Percentiles rank a stretch among this genome's conserved stretches.
Evolutionary conservation across 352 stramenopile genomes (phyloP).

Genomic region (Globisporangium lucens): DNA sequence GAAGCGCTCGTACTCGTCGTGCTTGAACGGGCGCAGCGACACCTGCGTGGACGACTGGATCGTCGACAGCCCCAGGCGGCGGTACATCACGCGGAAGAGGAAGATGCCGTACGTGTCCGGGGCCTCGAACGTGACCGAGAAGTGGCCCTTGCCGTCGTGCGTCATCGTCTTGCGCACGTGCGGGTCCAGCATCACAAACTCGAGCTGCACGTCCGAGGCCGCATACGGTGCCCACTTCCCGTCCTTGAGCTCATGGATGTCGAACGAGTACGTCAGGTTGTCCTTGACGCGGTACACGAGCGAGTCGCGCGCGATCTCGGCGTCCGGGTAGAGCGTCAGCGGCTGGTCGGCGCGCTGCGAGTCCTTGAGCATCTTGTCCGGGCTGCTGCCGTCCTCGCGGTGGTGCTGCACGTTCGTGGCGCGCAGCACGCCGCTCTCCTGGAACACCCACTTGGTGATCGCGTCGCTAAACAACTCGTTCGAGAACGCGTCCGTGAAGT

Average conservation of each 20-base stretch:
- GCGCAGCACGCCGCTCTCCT: constrained; percentile 84
- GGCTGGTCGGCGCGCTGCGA: constrained; percentile 83
- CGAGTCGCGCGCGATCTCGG: constrained; percentile 35
- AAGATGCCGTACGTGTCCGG: constrained; percentile 94
- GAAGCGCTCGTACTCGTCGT: constrained; percentile 95
- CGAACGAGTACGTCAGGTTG: constrained; percentile 90
- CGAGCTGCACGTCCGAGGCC: constrained; percentile 87
- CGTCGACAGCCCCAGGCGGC: constrained; percentile 82
- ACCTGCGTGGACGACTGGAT: constrained; percentile 89
- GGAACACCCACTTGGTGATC: constrained; percentile 84
- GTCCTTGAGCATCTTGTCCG: constrained; percentile 90
- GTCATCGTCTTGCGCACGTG: constrained; percentile 88
- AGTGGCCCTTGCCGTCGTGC: constrained; percentile 71
- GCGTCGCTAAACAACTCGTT: constrained; percentile 77
- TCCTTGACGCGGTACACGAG: constrained; percentile 94
- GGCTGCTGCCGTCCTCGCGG: constrained; percentile 71
- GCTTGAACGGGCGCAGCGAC: constrained; percentile 91
- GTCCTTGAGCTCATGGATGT: constrained; percentile 84
- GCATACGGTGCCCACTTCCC: constrained; percentile 77
- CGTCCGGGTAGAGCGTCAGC: constrained; percentile 89
- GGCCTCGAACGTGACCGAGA: constrained; percentile 81
- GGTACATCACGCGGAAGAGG: constrained; percentile 91
- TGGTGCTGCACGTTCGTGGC: constrained; percentile 87
- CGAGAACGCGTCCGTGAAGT: constrained; percentile 59
- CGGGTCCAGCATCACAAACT: constrained; percentile 95